Evolutionary conservation across 208 protist species (phyloP).

Genomic region (Crithidia brevicula): DNA sequence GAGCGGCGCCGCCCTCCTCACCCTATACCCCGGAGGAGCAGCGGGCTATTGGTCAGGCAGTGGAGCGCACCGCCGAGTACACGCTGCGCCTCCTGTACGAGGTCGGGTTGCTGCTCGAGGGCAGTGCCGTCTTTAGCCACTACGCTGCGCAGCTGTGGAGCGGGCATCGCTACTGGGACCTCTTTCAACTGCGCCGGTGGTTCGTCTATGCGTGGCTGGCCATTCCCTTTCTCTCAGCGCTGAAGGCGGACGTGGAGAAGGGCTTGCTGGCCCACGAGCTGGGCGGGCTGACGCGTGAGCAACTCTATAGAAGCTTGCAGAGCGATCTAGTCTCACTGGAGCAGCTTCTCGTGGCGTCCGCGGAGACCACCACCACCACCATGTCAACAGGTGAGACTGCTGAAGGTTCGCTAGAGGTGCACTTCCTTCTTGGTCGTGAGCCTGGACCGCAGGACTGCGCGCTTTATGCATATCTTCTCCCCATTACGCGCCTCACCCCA

Average conservation of each 20-base stretch:
- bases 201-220: slow-evolving; percentile 26
- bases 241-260: slow-evolving; percentile 12
- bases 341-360: slow-evolving; percentile 32
- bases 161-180: slow-evolving; percentile 23
- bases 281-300: slow-evolving; percentile 35
- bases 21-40: slow-evolving; percentile 23
- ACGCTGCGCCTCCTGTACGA: slow-evolving; percentile 40
- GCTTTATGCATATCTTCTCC: slow-evolving; percentile 59
- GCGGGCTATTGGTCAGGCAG: slow-evolving; percentile 38
- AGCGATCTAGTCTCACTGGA: slow-evolving; percentile 51
- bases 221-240: slow-evolving; percentile 22
- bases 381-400: neutral
- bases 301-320: slow-evolving; percentile 37
- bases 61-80: slow-evolving; percentile 39
- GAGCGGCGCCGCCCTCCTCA: neutral
- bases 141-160: slow-evolving; percentile 42
- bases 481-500: slow-evolving; percentile 45
- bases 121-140: slow-evolving; percentile 32
- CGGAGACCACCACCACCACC: neutral
- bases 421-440: slow-evolving; percentile 40
- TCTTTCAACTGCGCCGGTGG: slow-evolving; percentile 23
- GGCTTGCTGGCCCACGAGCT: slow-evolving; percentile 25
- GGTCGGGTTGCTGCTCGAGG: slow-evolving; percentile 39
- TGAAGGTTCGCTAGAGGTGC: neutral
- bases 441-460: slow-evolving; percentile 54